Evolutionary conservation across 176 grass and related monocot genomes (phyloP).

Genomic region (Pontederia paniculata): DNA sequence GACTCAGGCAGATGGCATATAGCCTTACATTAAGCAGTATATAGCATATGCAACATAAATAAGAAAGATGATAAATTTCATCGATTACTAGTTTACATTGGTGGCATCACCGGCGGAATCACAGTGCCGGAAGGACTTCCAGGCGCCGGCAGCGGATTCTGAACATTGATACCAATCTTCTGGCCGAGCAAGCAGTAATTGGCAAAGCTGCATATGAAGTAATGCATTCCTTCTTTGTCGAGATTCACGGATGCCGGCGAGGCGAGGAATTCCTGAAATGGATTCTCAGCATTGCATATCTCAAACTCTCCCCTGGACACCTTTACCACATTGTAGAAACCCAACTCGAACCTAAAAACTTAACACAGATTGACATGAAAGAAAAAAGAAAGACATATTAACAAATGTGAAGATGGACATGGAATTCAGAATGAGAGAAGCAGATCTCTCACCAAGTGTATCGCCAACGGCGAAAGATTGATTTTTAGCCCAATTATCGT

Average conservation of each 20-base stretch:
- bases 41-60: too few relatives aligned
- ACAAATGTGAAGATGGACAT: neutral
- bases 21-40: too few relatives aligned
- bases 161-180: conserved; percentile 7
- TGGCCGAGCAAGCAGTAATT: conserved; percentile 44
- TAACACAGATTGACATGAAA: neutral
- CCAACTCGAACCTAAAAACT: conserved; percentile 43
- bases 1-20: too few relatives aligned
- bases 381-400: neutral
- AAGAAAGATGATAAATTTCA: too few relatives aligned
- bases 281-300: conserved; percentile 15
- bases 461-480: conserved; percentile 27
- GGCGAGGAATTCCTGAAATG: conserved; percentile 6
- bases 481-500: conserved; percentile 35
- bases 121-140: neutral
- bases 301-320: conserved; percentile 32
- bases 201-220: conserved; percentile 31
- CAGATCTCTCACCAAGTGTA: conserved; percentile 10
- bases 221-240: conserved; percentile 11
- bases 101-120: neutral
- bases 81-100: too few relatives aligned
- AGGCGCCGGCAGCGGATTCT: neutral
- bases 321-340: conserved; percentile 48
- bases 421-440: neutral
- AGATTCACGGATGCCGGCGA: conserved; percentile 25